Percentiles rank a stretch among this genome's conserved stretches.
Evolutionary conservation across 2,329 filamentous ascomycete genomes (phyloP).

Genomic region (Fusarium verticillioides): DNA sequence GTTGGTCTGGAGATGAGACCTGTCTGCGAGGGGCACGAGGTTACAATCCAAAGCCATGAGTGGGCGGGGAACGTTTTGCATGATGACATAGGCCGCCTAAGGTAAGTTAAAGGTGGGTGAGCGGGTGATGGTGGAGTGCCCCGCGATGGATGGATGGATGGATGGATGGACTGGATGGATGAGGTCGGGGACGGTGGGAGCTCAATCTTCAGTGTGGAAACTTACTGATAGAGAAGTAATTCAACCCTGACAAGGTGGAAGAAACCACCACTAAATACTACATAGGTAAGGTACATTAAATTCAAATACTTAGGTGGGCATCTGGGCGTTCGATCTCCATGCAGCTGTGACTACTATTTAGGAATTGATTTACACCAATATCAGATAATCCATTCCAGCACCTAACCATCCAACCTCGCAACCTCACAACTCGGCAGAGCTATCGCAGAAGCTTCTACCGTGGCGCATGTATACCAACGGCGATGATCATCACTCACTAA

Average conservation of each 20-base stretch:
- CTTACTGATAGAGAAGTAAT: neutral
- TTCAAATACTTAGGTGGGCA: neutral
- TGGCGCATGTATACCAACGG: neutral
- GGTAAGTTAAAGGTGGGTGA: neutral
- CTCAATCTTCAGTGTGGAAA: neutral
- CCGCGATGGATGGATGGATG: conserved; percentile 11
- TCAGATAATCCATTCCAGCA: conserved; percentile 13
- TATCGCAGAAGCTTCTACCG: conserved; percentile 1
- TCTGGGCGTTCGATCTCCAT: neutral
- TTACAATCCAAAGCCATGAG: conserved; percentile 23
- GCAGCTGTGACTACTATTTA: neutral
- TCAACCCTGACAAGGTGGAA: neutral
- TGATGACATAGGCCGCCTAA: conserved; percentile 34
- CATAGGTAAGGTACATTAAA: no score
- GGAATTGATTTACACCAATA: conserved; percentile 7
- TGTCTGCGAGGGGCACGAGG: conserved; percentile 36
- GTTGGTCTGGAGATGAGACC: conserved; percentile 34
- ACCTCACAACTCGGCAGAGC: conserved; percentile 6
- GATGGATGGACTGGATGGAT: neutral
- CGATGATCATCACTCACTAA: conserved; percentile 5
- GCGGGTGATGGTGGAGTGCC: conserved; percentile 30
- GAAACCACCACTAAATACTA: neutral
- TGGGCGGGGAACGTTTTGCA: conserved; percentile 29
- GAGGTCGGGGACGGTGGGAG: neutral
- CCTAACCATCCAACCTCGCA: neutral